Conservation (phyloP, 805 yeast genomes). For the Trichomonascus vanleenenianus region DNA sequence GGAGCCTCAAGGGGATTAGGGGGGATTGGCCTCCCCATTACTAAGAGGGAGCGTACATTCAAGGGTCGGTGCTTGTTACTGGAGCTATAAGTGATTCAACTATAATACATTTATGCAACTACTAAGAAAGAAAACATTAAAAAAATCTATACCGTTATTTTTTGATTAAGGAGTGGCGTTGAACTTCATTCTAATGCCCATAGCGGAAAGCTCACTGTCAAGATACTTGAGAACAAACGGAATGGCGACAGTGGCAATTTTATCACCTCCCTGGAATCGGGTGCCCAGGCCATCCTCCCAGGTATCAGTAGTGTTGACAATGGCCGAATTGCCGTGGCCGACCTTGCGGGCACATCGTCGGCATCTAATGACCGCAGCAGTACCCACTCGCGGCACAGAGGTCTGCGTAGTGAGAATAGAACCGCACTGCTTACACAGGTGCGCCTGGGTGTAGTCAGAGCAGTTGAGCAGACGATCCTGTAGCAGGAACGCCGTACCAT, state of each 20-base stretch:
- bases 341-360: conserved; percentile 80
- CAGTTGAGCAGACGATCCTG: conserved; percentile 94
- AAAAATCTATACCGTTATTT: not conserved
- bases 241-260: conserved; percentile 92
- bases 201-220: conserved; percentile 92
- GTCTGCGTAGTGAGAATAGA: conserved; percentile 82
- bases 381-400: conserved; percentile 86
- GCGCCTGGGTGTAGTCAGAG: conserved; percentile 88
- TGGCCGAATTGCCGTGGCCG: conserved; percentile 36
- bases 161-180: conserved; percentile 52
- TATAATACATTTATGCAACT: conserved; percentile 1
- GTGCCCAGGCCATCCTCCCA: conserved; percentile 99
- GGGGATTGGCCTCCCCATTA: too few species aligned
- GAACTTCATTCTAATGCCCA: conserved; percentile 93
- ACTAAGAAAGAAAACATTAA: not conserved
- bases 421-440: conserved; percentile 90
- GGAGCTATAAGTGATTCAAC: too few species aligned
- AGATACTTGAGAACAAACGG: conserved; percentile 93
- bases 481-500: conserved; percentile 89
- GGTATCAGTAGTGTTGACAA: conserved; percentile 41
- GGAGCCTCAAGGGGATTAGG: too few species aligned
- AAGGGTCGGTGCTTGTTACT: too few species aligned
- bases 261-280: conserved; percentile 82
- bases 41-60: too few species aligned
- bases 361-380: conserved; percentile 71